Percentiles rank a stretch among this genome's conserved stretches.
These are phyloP conservation scores for Serendipita vermifera DNA, from an alignment of 768 basidiomycete species.

Conservation along the genomic window DNA sequence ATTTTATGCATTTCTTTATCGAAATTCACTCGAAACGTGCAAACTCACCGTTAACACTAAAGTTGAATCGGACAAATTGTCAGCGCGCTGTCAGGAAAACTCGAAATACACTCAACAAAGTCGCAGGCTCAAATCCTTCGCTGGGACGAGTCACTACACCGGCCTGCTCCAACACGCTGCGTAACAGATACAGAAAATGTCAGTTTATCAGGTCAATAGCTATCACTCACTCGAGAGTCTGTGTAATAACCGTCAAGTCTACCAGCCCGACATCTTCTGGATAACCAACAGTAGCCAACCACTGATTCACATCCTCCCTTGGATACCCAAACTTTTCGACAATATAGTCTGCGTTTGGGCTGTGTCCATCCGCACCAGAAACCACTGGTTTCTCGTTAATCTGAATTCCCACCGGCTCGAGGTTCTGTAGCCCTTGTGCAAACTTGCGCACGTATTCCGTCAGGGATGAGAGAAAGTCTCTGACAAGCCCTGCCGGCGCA, in stretches of 20 bases:
- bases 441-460: constrained; percentile 56
- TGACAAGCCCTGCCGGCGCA: constrained; percentile 36
- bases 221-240: constrained; percentile 54
- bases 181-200: constrained; percentile 9
- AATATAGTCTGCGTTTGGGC: constrained; percentile 55
- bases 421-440: constrained; percentile 19
- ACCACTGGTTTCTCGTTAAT: not conserved
- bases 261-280: constrained; percentile 52
- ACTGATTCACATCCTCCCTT: constrained; percentile 60
- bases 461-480: constrained; percentile 48
- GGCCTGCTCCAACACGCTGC: constrained; percentile 60
- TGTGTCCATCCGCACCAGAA: not conserved
- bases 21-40: too few relatives aligned
- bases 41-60: too few relatives aligned
- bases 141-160: constrained; percentile 43
- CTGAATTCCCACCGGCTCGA: constrained; percentile 11
- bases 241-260: constrained; percentile 46
- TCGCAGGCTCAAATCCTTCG: too few relatives aligned
- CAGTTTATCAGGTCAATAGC: not conserved
- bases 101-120: too few relatives aligned
- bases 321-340: constrained; percentile 66
- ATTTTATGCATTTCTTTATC: too few relatives aligned
- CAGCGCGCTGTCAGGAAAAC: too few relatives aligned
- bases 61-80: too few relatives aligned
- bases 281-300: constrained; percentile 72